A percentile compares a stretch with the other conserved stretches of the same genome.
These are phyloP conservation scores for Neurospora sp. DNA, from an alignment of 2,329 filamentous ascomycete species.

Conservation along the genomic window DNA sequence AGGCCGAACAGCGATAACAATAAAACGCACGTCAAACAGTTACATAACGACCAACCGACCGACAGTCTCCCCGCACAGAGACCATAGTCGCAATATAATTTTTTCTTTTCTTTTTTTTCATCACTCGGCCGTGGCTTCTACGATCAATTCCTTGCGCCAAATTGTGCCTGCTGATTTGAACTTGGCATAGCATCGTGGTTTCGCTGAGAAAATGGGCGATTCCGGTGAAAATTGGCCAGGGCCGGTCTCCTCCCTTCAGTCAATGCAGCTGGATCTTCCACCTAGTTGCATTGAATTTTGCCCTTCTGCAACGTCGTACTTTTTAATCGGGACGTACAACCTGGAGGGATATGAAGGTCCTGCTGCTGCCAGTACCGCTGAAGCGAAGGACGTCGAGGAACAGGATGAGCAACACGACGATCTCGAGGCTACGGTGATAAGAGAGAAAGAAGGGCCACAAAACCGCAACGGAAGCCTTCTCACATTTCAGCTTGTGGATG, in stretches of 20 bases:
- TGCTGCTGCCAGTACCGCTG: constrained; percentile 4
- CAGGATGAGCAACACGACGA: constrained; percentile 16
- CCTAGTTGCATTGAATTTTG: constrained; percentile 74
- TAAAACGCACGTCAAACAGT: neutral
- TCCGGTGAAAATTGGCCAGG: constrained; percentile 7
- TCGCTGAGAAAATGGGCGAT: constrained; percentile 9
- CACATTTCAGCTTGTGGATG: constrained; percentile 47
- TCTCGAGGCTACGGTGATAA: constrained; percentile 16
- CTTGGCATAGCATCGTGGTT: neutral
- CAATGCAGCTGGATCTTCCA: constrained; percentile 51
- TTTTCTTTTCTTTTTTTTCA: neutral
- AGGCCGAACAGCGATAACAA: neutral
- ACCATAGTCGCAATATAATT: neutral
- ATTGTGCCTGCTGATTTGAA: neutral
- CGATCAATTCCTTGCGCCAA: neutral
- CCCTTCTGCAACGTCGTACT: constrained; percentile 48
- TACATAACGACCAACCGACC: neutral
- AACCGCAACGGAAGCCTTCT: constrained; percentile 64
- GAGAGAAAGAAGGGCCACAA: constrained; percentile 33
- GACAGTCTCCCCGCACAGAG: neutral
- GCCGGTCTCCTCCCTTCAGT: constrained; percentile 32
- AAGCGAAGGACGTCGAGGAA: constrained; percentile 7
- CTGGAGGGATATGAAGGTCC: constrained; percentile 40
- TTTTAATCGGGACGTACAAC: constrained; percentile 79
- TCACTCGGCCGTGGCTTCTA: neutral